Evolutionary conservation across 192 early-diverging fungal genomes (phyloP).

Genomic region (Umbelopsis sp.): DNA sequence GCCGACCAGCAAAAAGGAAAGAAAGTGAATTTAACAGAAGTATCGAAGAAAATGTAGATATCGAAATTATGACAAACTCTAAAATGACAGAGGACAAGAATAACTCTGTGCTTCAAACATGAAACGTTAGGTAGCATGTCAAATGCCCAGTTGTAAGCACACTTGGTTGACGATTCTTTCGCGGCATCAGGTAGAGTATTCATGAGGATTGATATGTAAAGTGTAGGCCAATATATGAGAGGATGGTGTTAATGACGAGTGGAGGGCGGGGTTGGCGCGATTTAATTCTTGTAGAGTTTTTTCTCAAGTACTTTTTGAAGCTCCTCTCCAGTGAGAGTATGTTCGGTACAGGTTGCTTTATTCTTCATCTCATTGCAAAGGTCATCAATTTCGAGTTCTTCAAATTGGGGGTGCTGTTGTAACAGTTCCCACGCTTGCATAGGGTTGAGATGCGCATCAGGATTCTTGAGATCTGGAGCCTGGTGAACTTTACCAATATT

Average conservation of each 20-base stretch:
- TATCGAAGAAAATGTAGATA: too few species aligned
- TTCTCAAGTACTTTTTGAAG: not conserved
- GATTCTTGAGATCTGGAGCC: not conserved
- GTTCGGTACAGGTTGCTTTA: slow-evolving; percentile 51
- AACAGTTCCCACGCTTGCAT: slow-evolving; percentile 52
- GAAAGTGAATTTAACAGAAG: not conserved
- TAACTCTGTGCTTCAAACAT: too few species aligned
- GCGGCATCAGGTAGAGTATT: too few species aligned
- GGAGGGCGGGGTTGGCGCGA: too few species aligned
- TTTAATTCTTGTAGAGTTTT: not conserved
- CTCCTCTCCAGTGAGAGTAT: not conserved
- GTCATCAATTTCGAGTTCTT: slow-evolving; percentile 55
- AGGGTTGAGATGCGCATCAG: not conserved
- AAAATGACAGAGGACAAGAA: not conserved
- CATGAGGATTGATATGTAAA: too few species aligned
- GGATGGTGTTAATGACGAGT: too few species aligned
- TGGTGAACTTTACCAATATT: not conserved
- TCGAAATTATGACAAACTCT: too few species aligned
- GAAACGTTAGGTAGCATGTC: too few species aligned
- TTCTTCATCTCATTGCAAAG: slow-evolving; percentile 55
- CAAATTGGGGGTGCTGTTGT: slow-evolving; percentile 54
- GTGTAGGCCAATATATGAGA: too few species aligned
- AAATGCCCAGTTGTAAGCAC: too few species aligned
- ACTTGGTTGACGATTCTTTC: too few species aligned
- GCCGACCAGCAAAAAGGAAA: not conserved